These are phyloP conservation scores for Wickerhamomyces strasburgensis DNA, from an alignment of 805 yeast species.

Conservation along the genomic window DNA sequence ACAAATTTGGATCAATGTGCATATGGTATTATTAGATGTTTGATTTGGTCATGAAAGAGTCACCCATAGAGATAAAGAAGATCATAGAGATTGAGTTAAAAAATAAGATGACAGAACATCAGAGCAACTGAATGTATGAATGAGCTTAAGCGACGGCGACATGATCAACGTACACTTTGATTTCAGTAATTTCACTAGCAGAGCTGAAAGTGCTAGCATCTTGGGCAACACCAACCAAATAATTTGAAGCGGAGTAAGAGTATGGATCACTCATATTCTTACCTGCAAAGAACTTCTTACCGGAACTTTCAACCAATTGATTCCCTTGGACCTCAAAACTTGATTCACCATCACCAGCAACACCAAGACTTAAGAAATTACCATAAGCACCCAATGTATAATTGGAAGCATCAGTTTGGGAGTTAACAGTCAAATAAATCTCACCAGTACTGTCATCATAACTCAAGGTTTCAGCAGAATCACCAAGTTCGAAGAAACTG, in stretches of 20 bases:
- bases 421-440: conserved; percentile 1
- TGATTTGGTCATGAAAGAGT: no score
- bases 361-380: conserved; percentile 5
- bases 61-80: no score
- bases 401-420: background rate
- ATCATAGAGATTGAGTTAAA: no score
- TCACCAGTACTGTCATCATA: conserved; percentile 2
- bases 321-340: conserved; percentile 13
- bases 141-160: no score
- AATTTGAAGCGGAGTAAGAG: conserved; percentile 26
- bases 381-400: conserved; percentile 3
- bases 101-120: no score
- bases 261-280: conserved; percentile 41
- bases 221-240: conserved; percentile 22
- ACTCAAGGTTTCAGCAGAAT: background rate
- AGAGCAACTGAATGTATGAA: no score
- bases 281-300: conserved; percentile 33
- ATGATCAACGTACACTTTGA: no score
- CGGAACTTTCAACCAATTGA: conserved; percentile 28
- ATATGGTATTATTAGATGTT: no score
- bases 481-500: conserved; percentile 8
- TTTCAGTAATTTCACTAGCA: no score
- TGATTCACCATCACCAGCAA: background rate
- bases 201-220: no score
- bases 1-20: no score